Base-by-base conservation (phyloP, 1,284 basidiomycete genomes). In the Moesziomyces globuligerus region DNA sequence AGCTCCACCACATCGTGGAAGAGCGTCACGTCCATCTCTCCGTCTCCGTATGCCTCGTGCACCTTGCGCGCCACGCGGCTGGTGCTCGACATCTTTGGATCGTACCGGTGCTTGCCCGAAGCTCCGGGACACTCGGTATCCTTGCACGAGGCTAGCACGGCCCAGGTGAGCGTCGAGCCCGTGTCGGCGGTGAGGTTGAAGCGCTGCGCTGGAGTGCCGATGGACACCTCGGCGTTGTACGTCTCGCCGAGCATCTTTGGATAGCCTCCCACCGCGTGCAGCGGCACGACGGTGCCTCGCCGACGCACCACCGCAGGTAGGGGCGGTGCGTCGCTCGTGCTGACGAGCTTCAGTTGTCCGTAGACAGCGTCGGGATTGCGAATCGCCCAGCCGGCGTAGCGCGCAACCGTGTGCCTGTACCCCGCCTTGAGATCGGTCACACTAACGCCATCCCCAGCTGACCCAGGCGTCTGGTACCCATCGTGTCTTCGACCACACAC, bases 41-140 rank as follows among this genome's bases (percentile, higher is more conserved):
- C 66, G 26, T 69, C 66, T 3, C 66, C 66, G 24, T 69, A 69
- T 23, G 59, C 53, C 38, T 69, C 66, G 43, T 69, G 66, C 18
- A 54, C 59, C 20, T 24, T 18, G 1, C 53, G 37, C 4, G 44
- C 9, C 38, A 17, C 7, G 28, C 39, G 50, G 47, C 44, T 62
- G 13, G 48, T 42, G 18, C 1, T 42, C 9, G 66, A 69, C 24
- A 50, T 43, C 20, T 17, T 36, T 8, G 59, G 28, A 28, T 58
- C 37, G 48, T 58, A 69, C 15, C 46, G 48, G 18, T 38, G 42
- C 23, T 69, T 69, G 11, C 18, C 34, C 11, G 28, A 24, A 0
- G 47, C 42, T 3, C 50, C 55, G 1, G 66, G 66, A 41, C 66
- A 69, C 11, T 53, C 44, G 10, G n/a, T 23, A n/a, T 46, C 47